Conservation (phyloP, 768 basidiomycete genomes). For the Trametes sanguinea region DNA sequence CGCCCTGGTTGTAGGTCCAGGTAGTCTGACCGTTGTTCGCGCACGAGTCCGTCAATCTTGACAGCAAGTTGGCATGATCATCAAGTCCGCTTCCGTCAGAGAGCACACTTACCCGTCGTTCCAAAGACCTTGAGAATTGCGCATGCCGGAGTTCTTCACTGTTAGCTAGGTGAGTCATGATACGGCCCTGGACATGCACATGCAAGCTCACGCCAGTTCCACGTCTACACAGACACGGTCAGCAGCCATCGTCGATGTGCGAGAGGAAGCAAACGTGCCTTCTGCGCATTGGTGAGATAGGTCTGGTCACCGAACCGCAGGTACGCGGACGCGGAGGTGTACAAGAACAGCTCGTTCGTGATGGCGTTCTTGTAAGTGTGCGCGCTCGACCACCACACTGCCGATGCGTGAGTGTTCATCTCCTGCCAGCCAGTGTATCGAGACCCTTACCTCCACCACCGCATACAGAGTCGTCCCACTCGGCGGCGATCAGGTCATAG, state of each 20-base stretch:
- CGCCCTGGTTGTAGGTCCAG: constrained; percentile 64
- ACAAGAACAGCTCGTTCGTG: constrained; percentile 59
- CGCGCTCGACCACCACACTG: constrained; percentile 60
- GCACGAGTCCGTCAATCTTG: neutral
- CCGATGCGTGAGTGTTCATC: neutral
- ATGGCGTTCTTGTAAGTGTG: constrained; percentile 62
- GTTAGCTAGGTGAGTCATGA: neutral
- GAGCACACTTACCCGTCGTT: constrained; percentile 42
- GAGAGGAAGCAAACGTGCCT: constrained; percentile 41
- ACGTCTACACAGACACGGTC: constrained; percentile 23
- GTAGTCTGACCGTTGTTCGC: constrained; percentile 41
- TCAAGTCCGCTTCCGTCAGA: neutral
- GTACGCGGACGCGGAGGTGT: constrained; percentile 51
- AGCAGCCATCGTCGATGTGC: constrained; percentile 13
- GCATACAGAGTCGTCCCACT: constrained; percentile 50
- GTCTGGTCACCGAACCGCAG: constrained; percentile 39
- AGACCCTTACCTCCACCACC: constrained; percentile 48
- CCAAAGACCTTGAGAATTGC: constrained; percentile 46
- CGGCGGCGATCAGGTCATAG: constrained; percentile 51
- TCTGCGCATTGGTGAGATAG: constrained; percentile 52
- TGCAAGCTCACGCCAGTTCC: constrained; percentile 31
- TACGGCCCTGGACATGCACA: neutral
- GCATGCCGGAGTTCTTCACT: constrained; percentile 49
- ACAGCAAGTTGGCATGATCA: neutral
- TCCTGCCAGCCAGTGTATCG: neutral